Evolutionary conservation across 371 early-diverging fungal species (phyloP).

Genomic region (Mucor racemosus): DNA sequence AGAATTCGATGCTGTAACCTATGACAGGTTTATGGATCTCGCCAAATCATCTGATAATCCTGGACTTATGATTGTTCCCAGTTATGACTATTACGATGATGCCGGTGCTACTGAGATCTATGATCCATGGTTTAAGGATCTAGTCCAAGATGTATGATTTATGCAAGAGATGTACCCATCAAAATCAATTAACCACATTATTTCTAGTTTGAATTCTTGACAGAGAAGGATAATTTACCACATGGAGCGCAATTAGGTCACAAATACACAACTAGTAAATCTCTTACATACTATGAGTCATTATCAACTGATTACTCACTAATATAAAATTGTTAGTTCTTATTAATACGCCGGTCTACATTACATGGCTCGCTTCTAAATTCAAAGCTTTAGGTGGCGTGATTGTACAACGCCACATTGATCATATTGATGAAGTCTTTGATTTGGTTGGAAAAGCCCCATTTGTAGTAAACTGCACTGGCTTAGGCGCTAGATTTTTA

Average conservation of each 20-base stretch:
- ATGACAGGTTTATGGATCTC: slow-evolving; percentile 45
- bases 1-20: slow-evolving; percentile 57
- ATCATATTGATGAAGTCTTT: slow-evolving; percentile 56
- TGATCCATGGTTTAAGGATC: slow-evolving; percentile 59
- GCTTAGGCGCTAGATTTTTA: slow-evolving; percentile 63
- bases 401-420: slow-evolving; percentile 43
- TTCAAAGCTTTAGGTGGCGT: slow-evolving; percentile 62
- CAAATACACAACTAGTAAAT: slow-evolving; percentile 56
- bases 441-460: slow-evolving; percentile 19
- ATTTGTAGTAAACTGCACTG: slow-evolving; percentile 80
- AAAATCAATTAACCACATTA: neutral
- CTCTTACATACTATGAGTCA: neutral
- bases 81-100: slow-evolving; percentile 54
- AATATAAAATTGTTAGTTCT: slow-evolving; percentile 31
- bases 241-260: slow-evolving; percentile 53
- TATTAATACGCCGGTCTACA: slow-evolving; percentile 67
- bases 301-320: neutral
- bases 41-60: slow-evolving; percentile 29
- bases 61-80: slow-evolving; percentile 50
- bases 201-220: slow-evolving; percentile 26
- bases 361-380: slow-evolving; percentile 62
- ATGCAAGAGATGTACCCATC: neutral
- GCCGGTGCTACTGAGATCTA: slow-evolving; percentile 35
- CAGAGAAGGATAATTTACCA: slow-evolving; percentile 42
- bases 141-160: slow-evolving; percentile 54